Percentiles rank a stretch among this genome's conserved stretches.
These are phyloP conservation scores for Colletotrichum tabaci DNA, from an alignment of 2,329 filamentous ascomycete species.

Conservation along the genomic window DNA sequence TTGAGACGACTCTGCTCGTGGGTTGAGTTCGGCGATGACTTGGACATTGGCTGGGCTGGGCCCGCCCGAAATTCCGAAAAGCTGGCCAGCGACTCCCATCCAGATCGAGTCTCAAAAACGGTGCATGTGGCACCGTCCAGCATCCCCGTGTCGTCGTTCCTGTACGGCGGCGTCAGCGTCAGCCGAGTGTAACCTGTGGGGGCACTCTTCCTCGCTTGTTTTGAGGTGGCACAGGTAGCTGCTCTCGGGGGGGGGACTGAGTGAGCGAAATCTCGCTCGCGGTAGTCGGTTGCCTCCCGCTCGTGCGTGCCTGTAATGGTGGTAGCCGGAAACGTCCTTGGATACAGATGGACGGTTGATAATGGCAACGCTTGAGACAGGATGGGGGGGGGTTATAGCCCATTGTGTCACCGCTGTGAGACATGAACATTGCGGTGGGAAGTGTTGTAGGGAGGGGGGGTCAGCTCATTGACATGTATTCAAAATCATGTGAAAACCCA, in stretches of 20 bases:
- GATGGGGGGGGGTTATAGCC: no score
- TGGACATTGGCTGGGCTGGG: neutral
- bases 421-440: neutral
- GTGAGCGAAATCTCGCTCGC: no score
- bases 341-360: no score
- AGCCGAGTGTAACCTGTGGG: neutral
- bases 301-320: no score
- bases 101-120: neutral
- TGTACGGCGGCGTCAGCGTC: neutral
- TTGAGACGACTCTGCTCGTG: neutral
- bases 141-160: neutral
- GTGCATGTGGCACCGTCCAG: neutral
- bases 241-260: no score
- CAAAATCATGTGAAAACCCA: conserved; percentile 2
- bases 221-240: neutral
- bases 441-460: neutral
- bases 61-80: neutral
- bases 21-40: neutral
- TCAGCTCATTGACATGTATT: neutral
- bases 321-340: neutral
- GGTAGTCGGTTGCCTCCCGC: no score
- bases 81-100: neutral
- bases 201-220: neutral
- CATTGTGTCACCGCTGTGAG: neutral
- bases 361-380: neutral